Base-by-base conservation (phyloP, 1,284 basidiomycete genomes). In the Pseudozyma thailandica region DNA sequence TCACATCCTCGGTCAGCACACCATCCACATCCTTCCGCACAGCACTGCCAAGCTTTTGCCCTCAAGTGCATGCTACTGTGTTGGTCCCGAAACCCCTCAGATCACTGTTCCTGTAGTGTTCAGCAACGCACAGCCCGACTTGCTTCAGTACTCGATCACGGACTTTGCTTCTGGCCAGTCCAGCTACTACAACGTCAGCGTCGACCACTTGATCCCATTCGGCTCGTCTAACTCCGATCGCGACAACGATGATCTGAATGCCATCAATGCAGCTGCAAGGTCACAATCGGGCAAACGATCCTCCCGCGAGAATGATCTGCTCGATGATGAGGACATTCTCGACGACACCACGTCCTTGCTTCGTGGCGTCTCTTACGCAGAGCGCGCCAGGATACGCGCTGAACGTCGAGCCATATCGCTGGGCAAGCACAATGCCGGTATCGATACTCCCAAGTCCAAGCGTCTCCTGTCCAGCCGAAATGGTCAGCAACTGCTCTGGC, bases 1-100 rank as follows among this genome's bases (percentile, higher is more conserved):
- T 2, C 91, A 93, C 80, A 86, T 94, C n/a, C 87, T 90, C 31
- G 92, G 92, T 21, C 91, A 93, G 83, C 92, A 93, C 79, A 94
- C 92, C 2, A 90, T 94, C 50, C 90, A 90, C 73, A 91, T 93
- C 87, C 92, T 92, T 3, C 92, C 92, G 8, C 62, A 61, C 50
- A 85, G 91, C 79, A 94, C 92, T 1, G 93, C 92, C 15, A 89
- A 89, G 42, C 85, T 94, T 18, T 92, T 93, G 68, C 91, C 91
- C 2, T 51, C 65, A 13, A 62, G 72, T 13, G 55, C 65, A 12
- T 82, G 80, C 15, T 92, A 89, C 83, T 94, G 92, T 75, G 84
- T 94, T 16, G 85, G 74, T 8, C 60, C 88, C 0, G 82, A 88
- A 3, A 85, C 88, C 6, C 84, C 85, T 9, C 85, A 85, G 38